These are phyloP conservation scores for Rhodotorula toruloides DNA, from an alignment of 768 basidiomycete species.

Conservation along the genomic window DNA sequence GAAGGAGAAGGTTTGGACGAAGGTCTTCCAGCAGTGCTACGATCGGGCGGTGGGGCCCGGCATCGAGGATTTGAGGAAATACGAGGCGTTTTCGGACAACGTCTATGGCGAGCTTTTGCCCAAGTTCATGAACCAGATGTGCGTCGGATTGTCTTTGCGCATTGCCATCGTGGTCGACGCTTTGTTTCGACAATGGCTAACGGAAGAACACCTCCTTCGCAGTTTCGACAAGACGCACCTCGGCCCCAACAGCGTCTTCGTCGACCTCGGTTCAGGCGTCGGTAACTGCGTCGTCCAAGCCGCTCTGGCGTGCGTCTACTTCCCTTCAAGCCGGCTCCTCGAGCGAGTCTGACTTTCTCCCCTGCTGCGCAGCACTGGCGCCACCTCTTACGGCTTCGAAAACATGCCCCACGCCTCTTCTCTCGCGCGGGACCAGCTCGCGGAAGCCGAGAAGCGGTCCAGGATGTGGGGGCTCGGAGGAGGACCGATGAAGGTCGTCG, in stretches of 20 bases:
- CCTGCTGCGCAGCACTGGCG: constrained; percentile 52
- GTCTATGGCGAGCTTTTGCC: constrained; percentile 89
- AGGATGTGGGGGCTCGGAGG: constrained; percentile 83
- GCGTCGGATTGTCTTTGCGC: too few species aligned
- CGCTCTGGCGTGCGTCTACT: constrained; percentile 57
- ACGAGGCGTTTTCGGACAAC: constrained; percentile 70
- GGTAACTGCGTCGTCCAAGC: constrained; percentile 79
- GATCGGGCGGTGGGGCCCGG: constrained; percentile 88
- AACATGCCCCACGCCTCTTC: constrained; percentile 70
- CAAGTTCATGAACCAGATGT: constrained; percentile 48
- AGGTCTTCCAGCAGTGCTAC: constrained; percentile 83
- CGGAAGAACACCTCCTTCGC: too few species aligned
- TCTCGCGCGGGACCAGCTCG: constrained; percentile 69
- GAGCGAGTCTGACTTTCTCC: neutral
- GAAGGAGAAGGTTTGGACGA: constrained; percentile 63
- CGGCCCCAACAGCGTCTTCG: constrained; percentile 61
- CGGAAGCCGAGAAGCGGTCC: constrained; percentile 69
- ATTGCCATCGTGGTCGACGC: too few species aligned
- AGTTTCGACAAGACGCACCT: constrained; percentile 59
- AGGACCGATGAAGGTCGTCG: constrained; percentile 69
- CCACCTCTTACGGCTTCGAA: constrained; percentile 72
- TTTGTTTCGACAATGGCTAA: too few species aligned
- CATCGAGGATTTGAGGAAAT: constrained; percentile 70
- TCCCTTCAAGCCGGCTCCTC: neutral
- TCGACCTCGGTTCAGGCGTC: constrained; percentile 81